A percentile compares a stretch with the other conserved stretches of the same genome.
Conservation (phyloP, 2,329 filamentous ascomycete genomes). For the Sclerotinia glacialis region DNA sequence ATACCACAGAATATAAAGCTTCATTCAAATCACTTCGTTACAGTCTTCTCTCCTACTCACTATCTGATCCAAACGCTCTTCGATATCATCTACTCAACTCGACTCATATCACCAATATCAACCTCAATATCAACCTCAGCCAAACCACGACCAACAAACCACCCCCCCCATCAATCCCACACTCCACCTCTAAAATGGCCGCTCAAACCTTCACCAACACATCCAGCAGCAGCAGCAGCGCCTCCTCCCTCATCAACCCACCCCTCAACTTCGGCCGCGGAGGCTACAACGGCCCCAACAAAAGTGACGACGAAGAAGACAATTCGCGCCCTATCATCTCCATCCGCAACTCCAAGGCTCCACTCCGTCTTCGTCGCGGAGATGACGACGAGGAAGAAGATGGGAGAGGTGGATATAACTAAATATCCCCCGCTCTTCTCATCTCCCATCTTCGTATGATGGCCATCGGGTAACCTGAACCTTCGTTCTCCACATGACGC, state of each 20-base stretch:
- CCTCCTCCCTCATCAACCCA: slow-evolving; percentile 19
- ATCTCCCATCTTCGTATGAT: neutral
- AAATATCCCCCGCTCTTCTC: slow-evolving; percentile 19
- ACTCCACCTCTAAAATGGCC: slow-evolving; percentile 28
- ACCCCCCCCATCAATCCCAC: slow-evolving; percentile 9
- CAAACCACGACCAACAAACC: slow-evolving; percentile 12
- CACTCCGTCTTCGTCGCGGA: slow-evolving; percentile 21
- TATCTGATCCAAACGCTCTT: neutral
- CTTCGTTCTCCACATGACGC: too few species aligned
- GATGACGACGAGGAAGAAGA: slow-evolving; percentile 39
- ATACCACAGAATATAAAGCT: neutral
- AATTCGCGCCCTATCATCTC: slow-evolving; percentile 14
- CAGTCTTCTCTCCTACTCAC: neutral
- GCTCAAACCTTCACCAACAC: slow-evolving; percentile 23
- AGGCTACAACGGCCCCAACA: slow-evolving; percentile 32
- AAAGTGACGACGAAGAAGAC: slow-evolving; percentile 23
- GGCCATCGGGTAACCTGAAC: neutral
- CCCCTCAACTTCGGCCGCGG: slow-evolving; percentile 32
- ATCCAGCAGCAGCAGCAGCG: neutral
- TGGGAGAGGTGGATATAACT: slow-evolving; percentile 37
- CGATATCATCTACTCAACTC: neutral
- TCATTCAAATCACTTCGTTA: slow-evolving; percentile 1
- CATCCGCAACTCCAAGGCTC: neutral
- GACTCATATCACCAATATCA: neutral
- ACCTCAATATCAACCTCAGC: neutral